Base-by-base conservation (phyloP, 805 yeast genomes). In the Pichia rugopelliculosa region DNA sequence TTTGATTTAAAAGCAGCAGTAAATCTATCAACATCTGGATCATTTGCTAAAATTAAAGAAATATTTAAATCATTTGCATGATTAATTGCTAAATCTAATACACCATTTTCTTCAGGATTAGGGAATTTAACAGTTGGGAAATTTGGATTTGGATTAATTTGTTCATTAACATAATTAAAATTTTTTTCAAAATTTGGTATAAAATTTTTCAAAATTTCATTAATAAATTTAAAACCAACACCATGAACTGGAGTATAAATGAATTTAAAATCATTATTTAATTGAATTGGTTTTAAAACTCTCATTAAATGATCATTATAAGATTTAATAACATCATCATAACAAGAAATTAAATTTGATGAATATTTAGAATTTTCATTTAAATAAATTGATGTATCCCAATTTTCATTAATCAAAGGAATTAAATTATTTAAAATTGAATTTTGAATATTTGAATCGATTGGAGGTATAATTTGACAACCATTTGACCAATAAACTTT, bases 221-320 rank as follows among this genome's bases (percentile, higher is more conserved):
- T 58, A 37, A 84, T 80, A 23, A 80, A 75, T 39, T 80, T 82
- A 23, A 72, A 67, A 0, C 99, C 99, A 8, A 91, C 96, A 10
- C 99, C 99, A 63, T 91, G 98, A 83, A 91, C 81, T 21, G 98
- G 95, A 0, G 98, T 91, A 60, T 91, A 91, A 1, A 89, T 86
- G 48, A 84, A 80, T 59, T 72, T 61, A 48, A 74, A 67, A 49
- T 61, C 59, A 61, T 67, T 41, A 3, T 37, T 17, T 15, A 66
- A 40, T 40, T 60, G 36, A 13, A 46, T 26, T 20, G 49, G 45
- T 6, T 75, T 62, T 44, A 81, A 60, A 12, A 66, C 57, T 1
- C 53, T 50, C 5, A 77, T 46, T 8, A 52, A 36, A 15, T 62
- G 56, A 0, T 57, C 40, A 1, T 74, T 51, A 59, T 84, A 86